phyloP scores from a whole-genome alignment of 176 grass and related monocot genomes.

The Triticum urartu region DNA sequence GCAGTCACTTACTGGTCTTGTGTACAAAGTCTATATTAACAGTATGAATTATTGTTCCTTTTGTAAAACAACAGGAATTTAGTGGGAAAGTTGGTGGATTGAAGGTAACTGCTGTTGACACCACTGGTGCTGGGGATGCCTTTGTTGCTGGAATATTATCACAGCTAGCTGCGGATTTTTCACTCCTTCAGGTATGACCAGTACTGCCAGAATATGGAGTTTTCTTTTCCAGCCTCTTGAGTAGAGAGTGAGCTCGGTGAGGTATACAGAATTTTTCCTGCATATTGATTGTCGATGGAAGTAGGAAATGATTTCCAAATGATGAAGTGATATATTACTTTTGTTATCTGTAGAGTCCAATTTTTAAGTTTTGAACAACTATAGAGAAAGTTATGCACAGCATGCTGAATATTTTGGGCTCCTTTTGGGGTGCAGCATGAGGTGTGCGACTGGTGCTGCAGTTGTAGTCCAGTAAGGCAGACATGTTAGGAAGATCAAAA shows the following conservation, averaged over 20 bases:
- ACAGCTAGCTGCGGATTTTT: constrained; percentile 60
- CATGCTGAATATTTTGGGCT: neutral
- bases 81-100: constrained; percentile 82
- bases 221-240: constrained; percentile 9
- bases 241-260: neutral
- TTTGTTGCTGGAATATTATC: constrained; percentile 91
- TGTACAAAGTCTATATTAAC: neutral
- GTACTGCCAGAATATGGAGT: neutral
- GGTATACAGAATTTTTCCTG: neutral
- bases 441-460: neutral
- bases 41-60: neutral
- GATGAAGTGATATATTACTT: neutral
- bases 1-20: constrained; percentile 10
- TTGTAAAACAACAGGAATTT: constrained; percentile 65
- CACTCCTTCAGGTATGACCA: constrained; percentile 71
- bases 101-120: constrained; percentile 72
- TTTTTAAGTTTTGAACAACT: neutral
- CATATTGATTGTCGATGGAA: constrained; percentile 11
- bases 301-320: constrained; percentile 12
- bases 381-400: neutral
- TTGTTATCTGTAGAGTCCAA: constrained; percentile 8
- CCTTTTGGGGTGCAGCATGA: neutral
- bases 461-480: neutral
- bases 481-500: neutral
- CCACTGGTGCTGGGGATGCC: constrained; percentile 98